Base-by-base conservation (phyloP, 345 rosid species). In the Arabidopsis arenosa region DNA sequence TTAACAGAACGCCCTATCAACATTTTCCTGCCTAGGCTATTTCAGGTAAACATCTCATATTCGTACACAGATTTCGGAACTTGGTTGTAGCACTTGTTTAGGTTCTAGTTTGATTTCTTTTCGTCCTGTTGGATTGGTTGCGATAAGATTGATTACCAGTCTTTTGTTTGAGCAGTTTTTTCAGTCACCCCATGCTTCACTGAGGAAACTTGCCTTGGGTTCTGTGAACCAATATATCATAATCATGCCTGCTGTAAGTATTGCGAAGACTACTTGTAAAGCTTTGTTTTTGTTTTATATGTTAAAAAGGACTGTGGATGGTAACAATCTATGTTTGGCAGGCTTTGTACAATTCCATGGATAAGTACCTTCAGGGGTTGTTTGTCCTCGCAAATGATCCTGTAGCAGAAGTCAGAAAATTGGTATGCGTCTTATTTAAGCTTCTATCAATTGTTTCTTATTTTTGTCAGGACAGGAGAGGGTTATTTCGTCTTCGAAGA, bases 231-330 rank as follows among this genome's bases (percentile, higher is more conserved):
- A 92, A 63, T 95, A 81, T 79, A 82, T 95, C 63, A 89, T 90
- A 86, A 74, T 88, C 82, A 93, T 95, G 99, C 99, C 99, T 65
- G 85, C 96, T 62, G 99, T 93, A 82, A 89, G 98, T 88, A 71
- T 74, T 49, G 10, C 54, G 69, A 58, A 59, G 37, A 30, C 64
- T 52, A 64, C 59, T 65, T 6, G 15, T 73, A 39, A 8, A 14
- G n/a, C 36, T 37, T 47, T 4, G 0, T 56, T 53, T 55, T 45
- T 5, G 2, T 64, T 77, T 26, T 59, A 21, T 44, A 15, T 41
- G 14, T 14, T 79, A 54, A 54, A 13, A n/a, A 66, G 36, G 65
- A 23, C 48, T 2, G 6, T 62, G 14, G 21, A 49, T 18, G 58
- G 51, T 63, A 64, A 69, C 51, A 74, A 23, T 3, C 41, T 57